phyloP scores from a whole-genome alignment of 1,284 basidiomycete species.

The Trichosporon coremiiforme region DNA sequence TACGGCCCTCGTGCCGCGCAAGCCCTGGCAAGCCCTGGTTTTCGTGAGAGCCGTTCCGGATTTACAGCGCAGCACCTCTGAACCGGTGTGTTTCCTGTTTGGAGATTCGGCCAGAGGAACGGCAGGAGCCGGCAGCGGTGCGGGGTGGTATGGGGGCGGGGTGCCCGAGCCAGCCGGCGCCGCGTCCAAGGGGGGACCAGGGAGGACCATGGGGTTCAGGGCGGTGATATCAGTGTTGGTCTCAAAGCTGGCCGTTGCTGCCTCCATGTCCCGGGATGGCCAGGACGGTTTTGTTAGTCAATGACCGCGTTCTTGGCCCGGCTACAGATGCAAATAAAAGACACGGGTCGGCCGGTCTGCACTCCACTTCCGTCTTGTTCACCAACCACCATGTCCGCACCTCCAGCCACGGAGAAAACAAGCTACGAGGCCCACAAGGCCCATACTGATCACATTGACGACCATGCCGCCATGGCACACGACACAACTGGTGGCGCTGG shows the following conservation, averaged over 20 bases:
- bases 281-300: neutral
- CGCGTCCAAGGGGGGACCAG: neutral
- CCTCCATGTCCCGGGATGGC: neutral
- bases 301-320: neutral
- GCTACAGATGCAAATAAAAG: neutral
- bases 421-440: neutral
- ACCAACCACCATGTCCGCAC: neutral
- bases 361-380: neutral
- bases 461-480: neutral
- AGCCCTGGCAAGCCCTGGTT: neutral
- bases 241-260: neutral
- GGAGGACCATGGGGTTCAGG: conserved; percentile 10
- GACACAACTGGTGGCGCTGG: neutral
- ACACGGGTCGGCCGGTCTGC: neutral
- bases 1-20: neutral
- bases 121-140: neutral
- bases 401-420: neutral
- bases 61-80: neutral
- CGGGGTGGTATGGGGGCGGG: neutral
- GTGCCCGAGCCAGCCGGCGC: conserved; percentile 1
- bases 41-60: conserved; percentile 7
- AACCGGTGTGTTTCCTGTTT: conserved; percentile 1
- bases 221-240: neutral
- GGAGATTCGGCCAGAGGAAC: neutral
- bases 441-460: conserved; percentile 7